Evolutionary conservation across 208 protist genomes (phyloP).

Genomic region (Leishmania arabica): DNA sequence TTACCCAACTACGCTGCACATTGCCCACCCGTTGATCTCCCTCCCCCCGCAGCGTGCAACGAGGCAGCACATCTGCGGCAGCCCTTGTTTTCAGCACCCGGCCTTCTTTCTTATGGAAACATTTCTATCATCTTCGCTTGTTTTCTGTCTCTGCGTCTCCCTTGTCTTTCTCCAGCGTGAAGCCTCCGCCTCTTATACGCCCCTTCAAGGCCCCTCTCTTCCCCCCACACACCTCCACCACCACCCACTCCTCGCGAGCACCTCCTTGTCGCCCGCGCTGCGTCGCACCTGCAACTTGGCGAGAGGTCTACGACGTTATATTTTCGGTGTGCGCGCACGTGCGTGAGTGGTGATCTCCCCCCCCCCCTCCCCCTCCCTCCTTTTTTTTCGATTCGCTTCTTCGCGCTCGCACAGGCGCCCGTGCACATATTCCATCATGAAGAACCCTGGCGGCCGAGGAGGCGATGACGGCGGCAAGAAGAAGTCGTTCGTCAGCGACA

Average conservation of each 20-base stretch:
- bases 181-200: background rate
- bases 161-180: background rate
- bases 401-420: background rate
- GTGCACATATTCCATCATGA: constrained; percentile 2
- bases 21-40: background rate
- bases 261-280: background rate
- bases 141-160: too few species aligned
- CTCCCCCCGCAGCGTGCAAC: background rate
- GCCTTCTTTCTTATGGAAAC: background rate
- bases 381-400: background rate
- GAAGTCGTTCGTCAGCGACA: background rate
- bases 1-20: too few species aligned
- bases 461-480: background rate
- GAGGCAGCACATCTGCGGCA: too few species aligned
- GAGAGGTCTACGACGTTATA: background rate
- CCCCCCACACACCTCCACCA: background rate
- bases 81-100: too few species aligned
- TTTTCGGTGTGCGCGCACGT: background rate
- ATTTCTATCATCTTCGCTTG: too few species aligned
- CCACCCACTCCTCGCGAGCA: too few species aligned
- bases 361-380: too few species aligned
- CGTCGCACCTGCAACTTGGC: background rate
- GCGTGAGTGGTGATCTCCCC: background rate
- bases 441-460: background rate
- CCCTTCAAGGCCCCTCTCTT: too few species aligned